Percentiles rank a stretch among this genome's conserved stretches.
phyloP scores from a whole-genome alignment of 352 stramenopile genomes.

The Pythium periplocum region DNA sequence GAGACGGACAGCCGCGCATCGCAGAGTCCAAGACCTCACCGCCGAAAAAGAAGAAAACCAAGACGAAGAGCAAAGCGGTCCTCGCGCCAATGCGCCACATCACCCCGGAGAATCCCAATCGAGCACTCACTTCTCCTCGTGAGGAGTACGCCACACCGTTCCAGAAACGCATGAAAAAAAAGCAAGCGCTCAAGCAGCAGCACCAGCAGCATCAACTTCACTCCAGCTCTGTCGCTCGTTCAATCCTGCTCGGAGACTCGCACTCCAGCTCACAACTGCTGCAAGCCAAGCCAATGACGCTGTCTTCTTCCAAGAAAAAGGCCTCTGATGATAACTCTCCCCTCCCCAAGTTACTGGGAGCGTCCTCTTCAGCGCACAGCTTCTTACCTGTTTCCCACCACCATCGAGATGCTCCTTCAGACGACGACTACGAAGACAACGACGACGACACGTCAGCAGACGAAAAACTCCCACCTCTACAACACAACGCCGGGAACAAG shows the following conservation, averaged over 20 bases:
- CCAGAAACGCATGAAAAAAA: conserved; percentile 42
- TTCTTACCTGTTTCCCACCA: conserved; percentile 3
- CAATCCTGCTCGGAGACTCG: conserved; percentile 44
- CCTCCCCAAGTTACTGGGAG: conserved; percentile 36
- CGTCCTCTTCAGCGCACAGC: conserved; percentile 27
- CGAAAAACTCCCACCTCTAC: conserved; percentile 46
- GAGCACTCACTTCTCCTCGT: conserved; percentile 1
- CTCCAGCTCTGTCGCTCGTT: conserved; percentile 27
- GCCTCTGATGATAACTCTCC: conserved; percentile 6
- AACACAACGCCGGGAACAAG: conserved; percentile 7
- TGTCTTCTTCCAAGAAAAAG: no score
- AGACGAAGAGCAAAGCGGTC: conserved; percentile 16
- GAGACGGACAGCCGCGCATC: conserved; percentile 9
- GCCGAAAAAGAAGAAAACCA: conserved; percentile 31
- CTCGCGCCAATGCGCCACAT: conserved; percentile 2
- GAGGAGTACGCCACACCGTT: conserved; percentile 32
- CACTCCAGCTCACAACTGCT: conserved; percentile 17
- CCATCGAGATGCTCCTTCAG: conserved; percentile 18
- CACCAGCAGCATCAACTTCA: conserved; percentile 23
- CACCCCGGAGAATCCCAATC: no score
- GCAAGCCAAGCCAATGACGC: conserved; percentile 12
- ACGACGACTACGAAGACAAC: conserved; percentile 12
- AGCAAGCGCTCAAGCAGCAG: conserved; percentile 35
- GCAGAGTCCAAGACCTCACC: conserved; percentile 23
- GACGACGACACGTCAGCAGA: conserved; percentile 15